Conservation (phyloP, 805 yeast genomes). For the Hanseniaspora lindneri region DNA sequence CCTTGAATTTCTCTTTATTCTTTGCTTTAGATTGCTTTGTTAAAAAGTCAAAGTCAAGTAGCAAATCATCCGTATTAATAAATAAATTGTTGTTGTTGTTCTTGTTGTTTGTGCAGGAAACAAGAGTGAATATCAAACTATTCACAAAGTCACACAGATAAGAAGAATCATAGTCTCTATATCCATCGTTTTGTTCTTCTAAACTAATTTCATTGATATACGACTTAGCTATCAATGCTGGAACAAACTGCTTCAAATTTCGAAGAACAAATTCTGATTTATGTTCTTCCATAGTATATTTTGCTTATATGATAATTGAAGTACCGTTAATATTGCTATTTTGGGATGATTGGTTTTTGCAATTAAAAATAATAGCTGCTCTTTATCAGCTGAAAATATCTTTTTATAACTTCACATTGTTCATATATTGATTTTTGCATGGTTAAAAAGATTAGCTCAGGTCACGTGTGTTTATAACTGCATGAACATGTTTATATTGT, state of each 20-base stretch:
- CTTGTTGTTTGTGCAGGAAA: conserved; percentile 4
- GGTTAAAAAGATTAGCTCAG: too few species aligned
- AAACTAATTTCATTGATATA: neutral
- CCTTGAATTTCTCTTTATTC: neutral
- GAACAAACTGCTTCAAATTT: neutral
- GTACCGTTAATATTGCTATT: too few species aligned
- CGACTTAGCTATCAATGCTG: conserved; percentile 13
- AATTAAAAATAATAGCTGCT: too few species aligned
- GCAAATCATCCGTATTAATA: conserved; percentile 7
- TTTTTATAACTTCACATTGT: too few species aligned
- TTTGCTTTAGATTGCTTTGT: neutral
- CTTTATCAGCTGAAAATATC: too few species aligned
- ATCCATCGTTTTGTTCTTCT: neutral
- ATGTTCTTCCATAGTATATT: too few species aligned
- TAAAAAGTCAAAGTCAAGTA: neutral
- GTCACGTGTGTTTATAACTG: too few species aligned
- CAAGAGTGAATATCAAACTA: conserved; percentile 1
- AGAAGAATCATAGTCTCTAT: neutral
- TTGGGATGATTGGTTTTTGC: too few species aligned
- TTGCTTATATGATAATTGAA: neutral
- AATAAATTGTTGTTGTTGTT: conserved; percentile 7
- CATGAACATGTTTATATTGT: too few species aligned
- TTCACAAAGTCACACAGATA: conserved; percentile 3
- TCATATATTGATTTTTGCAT: too few species aligned
- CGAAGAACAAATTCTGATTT: too few species aligned